Base-by-base conservation (phyloP, 345 rosid species). In the Brassica juncea region DNA sequence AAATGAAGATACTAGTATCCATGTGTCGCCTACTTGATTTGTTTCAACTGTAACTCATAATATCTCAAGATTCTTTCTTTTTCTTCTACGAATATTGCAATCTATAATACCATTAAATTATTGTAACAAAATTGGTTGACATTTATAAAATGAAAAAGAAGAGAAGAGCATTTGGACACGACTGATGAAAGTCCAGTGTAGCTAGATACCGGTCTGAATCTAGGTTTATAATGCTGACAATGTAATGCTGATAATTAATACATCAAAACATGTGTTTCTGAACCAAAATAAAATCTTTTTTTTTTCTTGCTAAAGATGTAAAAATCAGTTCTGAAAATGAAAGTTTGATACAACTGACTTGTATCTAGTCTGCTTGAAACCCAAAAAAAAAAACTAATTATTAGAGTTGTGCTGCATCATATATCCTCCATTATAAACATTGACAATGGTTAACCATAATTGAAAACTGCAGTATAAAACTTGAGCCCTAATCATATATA, bases 41-140 rank as follows among this genome's bases (percentile, higher is more conserved):
- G 65, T 65, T 52, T 42, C 54, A 16, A 57, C 67, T 28, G 59
- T 66, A 49, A 30, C n/a, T 72, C 71, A 72, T 66, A 14, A 42
- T 54, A 39, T 58, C 49, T 30, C 28, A 57, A 57, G 23, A 6
- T 6, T 54, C 4, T 55, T 0, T 52, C 0, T 57, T 32, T 60
- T 59, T 2, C 21, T 7, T 12, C 15, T 47, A 4, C 11, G 1
- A 58, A 68, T 25, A 67, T 16, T 8, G 9, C 58, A 68, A 76
- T 28, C 31, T 16, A 16, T 3, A 37, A 58, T 16, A 15, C 47
- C 6, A 76, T 8, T 44, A 19, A 31, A 16, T 6, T 28, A 16
- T 47, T 42, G 35, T 44, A 60, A 19, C 49, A 4, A 67, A 42
- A 59, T 27, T 42, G 39, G 77, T 78, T 78, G 81, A 78, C 77